Conservation (phyloP, 257 asterid species). For the Lycium ferocissimum region DNA sequence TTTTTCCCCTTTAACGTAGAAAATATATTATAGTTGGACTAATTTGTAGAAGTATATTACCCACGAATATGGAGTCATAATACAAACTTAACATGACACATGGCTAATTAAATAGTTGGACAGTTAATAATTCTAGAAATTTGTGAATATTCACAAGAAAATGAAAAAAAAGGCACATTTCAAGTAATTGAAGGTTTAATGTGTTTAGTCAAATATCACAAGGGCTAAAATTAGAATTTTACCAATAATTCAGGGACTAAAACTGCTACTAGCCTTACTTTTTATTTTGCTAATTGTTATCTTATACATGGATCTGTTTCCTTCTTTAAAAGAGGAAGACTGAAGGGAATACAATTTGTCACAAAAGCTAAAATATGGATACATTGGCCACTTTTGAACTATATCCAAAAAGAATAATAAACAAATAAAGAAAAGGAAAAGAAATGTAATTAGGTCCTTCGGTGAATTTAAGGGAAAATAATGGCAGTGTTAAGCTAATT, state of each 20-base stretch:
- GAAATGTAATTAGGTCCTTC: neutral
- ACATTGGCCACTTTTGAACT: neutral
- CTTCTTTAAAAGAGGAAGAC: neutral
- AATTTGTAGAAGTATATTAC: too few species aligned
- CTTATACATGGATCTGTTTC: neutral
- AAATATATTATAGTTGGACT: slow-evolving; percentile 3
- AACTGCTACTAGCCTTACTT: neutral
- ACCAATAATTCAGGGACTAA: slow-evolving; percentile 3
- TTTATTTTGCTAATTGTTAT: neutral
- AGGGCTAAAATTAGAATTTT: slow-evolving; percentile 7
- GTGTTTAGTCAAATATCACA: slow-evolving; percentile 12
- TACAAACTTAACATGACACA: neutral
- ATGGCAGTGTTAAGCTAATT: neutral
- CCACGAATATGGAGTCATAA: too few species aligned
- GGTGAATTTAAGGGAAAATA: neutral
- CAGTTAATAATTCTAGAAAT: neutral
- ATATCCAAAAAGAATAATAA: slow-evolving; percentile 1
- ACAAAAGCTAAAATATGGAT: slow-evolving; percentile 23
- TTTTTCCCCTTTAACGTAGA: neutral
- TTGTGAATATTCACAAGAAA: slow-evolving; percentile 7
- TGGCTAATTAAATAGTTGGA: slow-evolving; percentile 2
- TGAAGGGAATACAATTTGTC: neutral
- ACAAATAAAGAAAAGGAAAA: slow-evolving; percentile 1
- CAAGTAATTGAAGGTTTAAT: neutral
- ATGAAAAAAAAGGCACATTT: neutral